Base-by-base conservation (phyloP, 768 basidiomycete genomes). In the Trametopsis cervina region DNA sequence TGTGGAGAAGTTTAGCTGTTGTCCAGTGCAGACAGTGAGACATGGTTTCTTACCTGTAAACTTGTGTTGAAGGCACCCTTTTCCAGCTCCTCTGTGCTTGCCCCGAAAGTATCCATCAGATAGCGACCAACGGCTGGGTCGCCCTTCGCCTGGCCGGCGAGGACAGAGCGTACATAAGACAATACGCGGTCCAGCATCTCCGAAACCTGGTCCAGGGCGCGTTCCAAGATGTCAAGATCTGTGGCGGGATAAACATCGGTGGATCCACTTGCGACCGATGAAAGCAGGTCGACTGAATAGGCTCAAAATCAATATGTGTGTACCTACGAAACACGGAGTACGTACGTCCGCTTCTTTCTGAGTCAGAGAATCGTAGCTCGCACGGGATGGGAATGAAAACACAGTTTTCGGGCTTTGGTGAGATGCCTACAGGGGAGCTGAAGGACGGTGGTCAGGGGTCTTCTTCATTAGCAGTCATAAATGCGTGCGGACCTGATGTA, bases 351-450 rank as follows among this genome's bases (percentile, higher is more conserved):
- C 87, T 84, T 51, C 85, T 81, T 63, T 98, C 94, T 26, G 83
- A 75, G 39, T 88, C 81, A 56, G 85, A 80, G 67, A 89, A 89
- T 57, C 79, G 80, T 48, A 98, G 73, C 52, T 87, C 80, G 51
- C 89, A 85, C n/a, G 89, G 87, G 44, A 98, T 81, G 27, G 95
- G 94, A 23, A 89, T 75, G 66, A 98, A 98, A 24, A 94, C 89
- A 57, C 89, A 90, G 67, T 96, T 95, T 70, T 97, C 94, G 38
- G 90, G 81, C 69, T 91, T 94, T 27, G 87, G 89, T 63, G 74
- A 78, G 21, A 93, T 80, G 10, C 94, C 93, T 13, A 97, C 81
- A 3, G 91, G 90, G 45, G 91, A 86, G 61, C 90, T 91, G 56
- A 7, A 33, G 29, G 24, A 35, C n/a, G 45, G 17, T 25, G 13